phyloP scores from a whole-genome alignment of 2,329 filamentous ascomycete species.

The Claviceps fusiformis region DNA sequence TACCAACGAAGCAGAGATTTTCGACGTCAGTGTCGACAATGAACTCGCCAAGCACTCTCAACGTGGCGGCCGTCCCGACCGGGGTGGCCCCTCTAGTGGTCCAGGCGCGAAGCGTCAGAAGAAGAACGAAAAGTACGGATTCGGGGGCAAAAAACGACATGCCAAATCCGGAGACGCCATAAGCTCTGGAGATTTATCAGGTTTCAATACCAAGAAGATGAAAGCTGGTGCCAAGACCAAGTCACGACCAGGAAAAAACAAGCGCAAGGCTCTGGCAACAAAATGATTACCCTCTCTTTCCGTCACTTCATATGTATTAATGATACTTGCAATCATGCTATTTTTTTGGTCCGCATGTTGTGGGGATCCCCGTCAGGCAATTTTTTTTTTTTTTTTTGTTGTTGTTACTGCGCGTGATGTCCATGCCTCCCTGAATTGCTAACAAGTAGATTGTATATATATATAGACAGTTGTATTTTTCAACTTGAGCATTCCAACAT shows the following conservation, averaged over 20 bases:
- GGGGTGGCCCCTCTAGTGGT: slow-evolving; percentile 8
- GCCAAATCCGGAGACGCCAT: slow-evolving; percentile 80
- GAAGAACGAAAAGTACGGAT: slow-evolving; percentile 91
- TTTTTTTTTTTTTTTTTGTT: too few relatives aligned
- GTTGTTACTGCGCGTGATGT: too few relatives aligned
- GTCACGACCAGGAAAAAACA: slow-evolving; percentile 37
- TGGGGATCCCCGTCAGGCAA: background rate
- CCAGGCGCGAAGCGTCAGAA: slow-evolving; percentile 60
- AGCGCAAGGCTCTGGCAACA: slow-evolving; percentile 30
- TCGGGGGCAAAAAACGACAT: slow-evolving; percentile 89
- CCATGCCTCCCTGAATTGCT: too few relatives aligned
- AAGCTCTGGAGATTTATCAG: slow-evolving; percentile 67
- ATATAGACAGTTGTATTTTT: too few relatives aligned
- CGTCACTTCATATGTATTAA: background rate
- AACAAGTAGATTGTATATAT: too few relatives aligned
- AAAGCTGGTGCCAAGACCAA: slow-evolving; percentile 41
- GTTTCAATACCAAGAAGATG: slow-evolving; percentile 74
- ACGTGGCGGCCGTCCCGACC: slow-evolving; percentile 25
- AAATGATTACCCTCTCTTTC: slow-evolving; percentile 8
- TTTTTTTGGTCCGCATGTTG: background rate
- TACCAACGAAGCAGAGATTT: slow-evolving; percentile 71
- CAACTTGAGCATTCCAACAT: too few relatives aligned
- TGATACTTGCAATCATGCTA: background rate
- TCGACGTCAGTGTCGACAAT: slow-evolving; percentile 76
- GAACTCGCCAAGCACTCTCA: slow-evolving; percentile 32